Conservation (phyloP, 2,329 filamentous ascomycete genomes). For the Ceratocystis papillata region DNA sequence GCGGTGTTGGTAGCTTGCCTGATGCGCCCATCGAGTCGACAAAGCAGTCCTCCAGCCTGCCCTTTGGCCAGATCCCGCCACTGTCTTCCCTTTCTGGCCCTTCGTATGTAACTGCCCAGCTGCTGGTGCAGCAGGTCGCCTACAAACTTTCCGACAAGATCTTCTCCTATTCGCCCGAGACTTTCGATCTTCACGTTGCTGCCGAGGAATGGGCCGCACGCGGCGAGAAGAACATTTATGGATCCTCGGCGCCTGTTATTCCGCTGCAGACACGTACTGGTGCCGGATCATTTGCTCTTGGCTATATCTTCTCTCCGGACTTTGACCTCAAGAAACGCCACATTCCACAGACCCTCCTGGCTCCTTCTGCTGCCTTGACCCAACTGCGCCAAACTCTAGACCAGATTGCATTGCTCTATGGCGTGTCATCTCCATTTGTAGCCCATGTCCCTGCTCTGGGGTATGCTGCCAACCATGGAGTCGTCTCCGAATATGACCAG, state of each 20-base stretch:
- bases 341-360: constrained; percentile 82
- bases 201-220: constrained; percentile 64
- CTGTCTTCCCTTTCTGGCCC: constrained; percentile 63
- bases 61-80: constrained; percentile 46
- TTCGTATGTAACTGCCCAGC: constrained; percentile 86
- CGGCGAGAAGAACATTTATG: constrained; percentile 67
- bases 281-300: constrained; percentile 80
- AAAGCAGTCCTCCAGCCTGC: constrained; percentile 40
- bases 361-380: constrained; percentile 69
- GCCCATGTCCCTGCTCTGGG: constrained; percentile 87
- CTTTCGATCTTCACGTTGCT: constrained; percentile 80
- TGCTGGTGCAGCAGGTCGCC: constrained; percentile 88
- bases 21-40: constrained; percentile 19
- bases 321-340: constrained; percentile 86
- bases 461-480: constrained; percentile 56
- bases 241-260: constrained; percentile 65
- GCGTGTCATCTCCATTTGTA: constrained; percentile 83
- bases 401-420: constrained; percentile 83
- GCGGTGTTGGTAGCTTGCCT: constrained; percentile 18
- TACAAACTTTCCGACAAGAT: constrained; percentile 94
- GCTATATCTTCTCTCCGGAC: constrained; percentile 96
- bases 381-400: constrained; percentile 76
- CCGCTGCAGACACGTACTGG: constrained; percentile 78
- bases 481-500: constrained; percentile 79
- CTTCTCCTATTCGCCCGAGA: constrained; percentile 90